phyloP scores from a whole-genome alignment of 2,329 filamentous ascomycete species.

The Aspergillus ustus region DNA sequence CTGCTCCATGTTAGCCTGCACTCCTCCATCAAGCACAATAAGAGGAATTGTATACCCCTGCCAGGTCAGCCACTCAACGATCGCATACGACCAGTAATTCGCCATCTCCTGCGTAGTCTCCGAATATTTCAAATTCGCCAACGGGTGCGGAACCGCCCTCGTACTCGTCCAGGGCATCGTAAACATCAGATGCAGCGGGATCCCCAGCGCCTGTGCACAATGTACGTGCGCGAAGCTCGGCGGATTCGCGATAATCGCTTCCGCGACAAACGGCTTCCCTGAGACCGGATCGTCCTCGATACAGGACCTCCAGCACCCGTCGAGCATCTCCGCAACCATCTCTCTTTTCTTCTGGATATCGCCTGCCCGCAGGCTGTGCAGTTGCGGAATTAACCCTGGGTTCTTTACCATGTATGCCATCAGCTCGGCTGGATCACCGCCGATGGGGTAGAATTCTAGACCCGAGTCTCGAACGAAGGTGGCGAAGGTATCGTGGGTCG shows the following conservation, averaged over 20 bases:
- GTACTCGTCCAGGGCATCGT: conserved; percentile 59
- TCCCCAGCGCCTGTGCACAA: conserved; percentile 55
- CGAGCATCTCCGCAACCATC: conserved; percentile 44
- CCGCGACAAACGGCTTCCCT: conserved; percentile 55
- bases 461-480: conserved; percentile 58
- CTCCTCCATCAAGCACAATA: background rate
- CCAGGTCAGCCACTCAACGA: conserved; percentile 57
- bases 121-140: conserved; percentile 52
- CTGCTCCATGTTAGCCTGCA: conserved; percentile 20
- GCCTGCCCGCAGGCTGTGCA: conserved; percentile 42
- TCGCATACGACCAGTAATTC: conserved; percentile 53
- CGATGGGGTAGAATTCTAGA: conserved; percentile 63
- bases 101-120: conserved; percentile 39
- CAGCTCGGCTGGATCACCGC: conserved; percentile 59
- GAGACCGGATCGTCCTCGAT: conserved; percentile 37
- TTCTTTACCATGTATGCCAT: conserved; percentile 60
- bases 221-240: conserved; percentile 59
- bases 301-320: conserved; percentile 48
- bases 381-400: conserved; percentile 47
- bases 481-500: conserved; percentile 60
- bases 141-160: conserved; percentile 52
- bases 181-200: conserved; percentile 58
- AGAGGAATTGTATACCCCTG: conserved; percentile 45
- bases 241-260: conserved; percentile 61
- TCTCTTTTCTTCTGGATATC: conserved; percentile 36